Evolutionary conservation across 129 eudicot species (phyloP), one percentile per base, ranked within the genome.

Genomic region (Escallonia rubra): DNA sequence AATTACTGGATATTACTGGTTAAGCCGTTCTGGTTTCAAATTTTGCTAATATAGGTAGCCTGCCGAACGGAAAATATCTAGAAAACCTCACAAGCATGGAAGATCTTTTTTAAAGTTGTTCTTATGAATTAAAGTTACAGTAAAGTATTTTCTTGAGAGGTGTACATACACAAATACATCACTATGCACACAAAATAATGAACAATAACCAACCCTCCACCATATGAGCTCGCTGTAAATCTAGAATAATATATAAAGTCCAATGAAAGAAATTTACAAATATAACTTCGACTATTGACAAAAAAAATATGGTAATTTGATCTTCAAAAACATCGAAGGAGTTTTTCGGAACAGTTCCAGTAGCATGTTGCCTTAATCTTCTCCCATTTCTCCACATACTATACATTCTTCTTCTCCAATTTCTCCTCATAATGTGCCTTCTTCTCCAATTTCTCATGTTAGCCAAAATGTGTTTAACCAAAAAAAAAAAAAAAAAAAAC

Each of bases 271-370:
- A 70, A 64, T 83, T 67, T 71, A 74, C 78, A 67, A 64, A 52
- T 57, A 57, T 15, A 63, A 61, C 11, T 66, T 44, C 57, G 67
- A 7, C 49, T 57, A 13, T 42, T 52, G 43, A 56, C 68, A 63
- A 70, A 44, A 54, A 55, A 48, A 64, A 43, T 58, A 56, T 42
- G 70, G 11, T 41, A 10, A 51, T 55, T 66, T 73, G 66, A 64
- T 63, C 78, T 74, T 65, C 83, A 82, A 56, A 91, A 88, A 68
- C 84, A 79, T 43, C 90, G 92, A 13, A 78, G 78, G 40, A 72
- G 46, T 49, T 93, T 93, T 93, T 84, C 12, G 95, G 96, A 47
- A 76, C 82, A 54, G 79, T 84, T 1, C 95, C 91, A 1, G 95
- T 80, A 57, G 98, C 87, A 7, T 95, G 91, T 41, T 78, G 81